phyloP scores from a whole-genome alignment of 2,329 filamentous ascomycete genomes.

The Monosporascus ibericus region DNA sequence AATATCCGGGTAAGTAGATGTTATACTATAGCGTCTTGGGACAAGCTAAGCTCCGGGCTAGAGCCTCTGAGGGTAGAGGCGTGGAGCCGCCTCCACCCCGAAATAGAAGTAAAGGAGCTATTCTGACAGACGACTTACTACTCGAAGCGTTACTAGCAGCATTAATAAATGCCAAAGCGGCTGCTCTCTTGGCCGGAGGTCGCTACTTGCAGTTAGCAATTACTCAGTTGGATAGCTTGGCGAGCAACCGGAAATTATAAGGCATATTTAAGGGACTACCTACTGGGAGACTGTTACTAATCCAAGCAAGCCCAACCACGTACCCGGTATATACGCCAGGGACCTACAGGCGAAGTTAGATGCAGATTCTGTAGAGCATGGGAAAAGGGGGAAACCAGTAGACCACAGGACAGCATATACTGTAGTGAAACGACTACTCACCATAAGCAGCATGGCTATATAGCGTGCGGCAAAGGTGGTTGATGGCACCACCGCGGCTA shows the following conservation, averaged over 20 bases:
- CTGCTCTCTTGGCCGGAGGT: slow-evolving; percentile 65
- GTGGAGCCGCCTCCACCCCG: too few species aligned
- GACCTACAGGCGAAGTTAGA: slow-evolving; percentile 25
- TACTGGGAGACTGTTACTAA: slow-evolving; percentile 62
- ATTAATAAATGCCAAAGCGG: slow-evolving; percentile 71
- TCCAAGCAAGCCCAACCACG: slow-evolving; percentile 67
- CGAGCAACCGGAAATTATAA: too few species aligned
- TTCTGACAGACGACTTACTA: slow-evolving; percentile 25
- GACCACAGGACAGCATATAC: neutral
- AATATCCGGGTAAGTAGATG: too few species aligned
- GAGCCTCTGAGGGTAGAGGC: too few species aligned
- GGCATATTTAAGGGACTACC: neutral
- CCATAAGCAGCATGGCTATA: slow-evolving; percentile 67
- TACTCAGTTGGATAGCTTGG: neutral
- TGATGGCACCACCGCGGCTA: slow-evolving; percentile 52
- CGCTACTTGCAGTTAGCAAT: slow-evolving; percentile 26
- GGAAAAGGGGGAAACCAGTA: neutral
- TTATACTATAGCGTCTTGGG: too few species aligned
- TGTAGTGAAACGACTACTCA: slow-evolving; percentile 21
- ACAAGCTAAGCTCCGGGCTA: too few species aligned
- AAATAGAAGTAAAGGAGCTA: neutral
- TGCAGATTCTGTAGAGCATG: neutral
- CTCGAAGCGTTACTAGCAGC: slow-evolving; percentile 61
- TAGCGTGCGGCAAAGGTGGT: slow-evolving; percentile 57
- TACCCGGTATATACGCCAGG: slow-evolving; percentile 59